Conservation (phyloP, 768 basidiomycete species). For the Crepidotus variabilis region DNA sequence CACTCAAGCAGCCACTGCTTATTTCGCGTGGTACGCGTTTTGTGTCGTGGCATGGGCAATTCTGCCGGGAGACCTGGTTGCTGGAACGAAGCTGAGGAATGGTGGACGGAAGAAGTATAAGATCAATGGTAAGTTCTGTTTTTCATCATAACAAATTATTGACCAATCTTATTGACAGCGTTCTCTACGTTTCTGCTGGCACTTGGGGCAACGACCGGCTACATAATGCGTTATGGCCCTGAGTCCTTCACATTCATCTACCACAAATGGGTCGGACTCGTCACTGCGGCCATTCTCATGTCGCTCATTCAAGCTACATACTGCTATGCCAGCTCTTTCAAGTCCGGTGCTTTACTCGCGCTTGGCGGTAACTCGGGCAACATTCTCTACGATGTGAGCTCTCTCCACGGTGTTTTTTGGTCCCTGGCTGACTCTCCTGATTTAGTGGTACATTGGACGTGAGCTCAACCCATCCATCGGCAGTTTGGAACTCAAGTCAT, state of each 20-base stretch:
- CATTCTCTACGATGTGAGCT: conserved; percentile 82
- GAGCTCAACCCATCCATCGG: conserved; percentile 51
- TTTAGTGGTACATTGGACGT: conserved; percentile 90
- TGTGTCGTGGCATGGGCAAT: conserved; percentile 77
- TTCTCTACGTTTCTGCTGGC: conserved; percentile 85
- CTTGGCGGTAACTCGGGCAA: conserved; percentile 91
- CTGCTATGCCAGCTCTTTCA: conserved; percentile 73
- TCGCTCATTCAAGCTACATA: conserved; percentile 67
- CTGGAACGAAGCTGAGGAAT: conserved; percentile 68
- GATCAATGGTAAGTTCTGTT: conserved; percentile 74
- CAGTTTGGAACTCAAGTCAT: conserved; percentile 62
- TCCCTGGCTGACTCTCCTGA: conserved; percentile 14
- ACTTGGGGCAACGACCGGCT: conserved; percentile 66
- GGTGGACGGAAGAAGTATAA: conserved; percentile 83
- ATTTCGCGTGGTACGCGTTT: conserved; percentile 90
- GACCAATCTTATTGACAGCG: conserved; percentile 43
- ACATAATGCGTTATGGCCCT: conserved; percentile 71
- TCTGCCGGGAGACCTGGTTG: conserved; percentile 69
- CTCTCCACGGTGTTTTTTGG: neutral
- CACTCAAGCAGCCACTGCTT: conserved; percentile 67
- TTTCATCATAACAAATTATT: conserved; percentile 1
- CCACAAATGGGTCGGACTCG: conserved; percentile 87
- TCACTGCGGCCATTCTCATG: conserved; percentile 81
- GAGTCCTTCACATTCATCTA: conserved; percentile 86
- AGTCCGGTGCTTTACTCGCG: conserved; percentile 68